Base-by-base conservation (phyloP, 176 grass and related monocot species). In the Zizania latifolia region DNA sequence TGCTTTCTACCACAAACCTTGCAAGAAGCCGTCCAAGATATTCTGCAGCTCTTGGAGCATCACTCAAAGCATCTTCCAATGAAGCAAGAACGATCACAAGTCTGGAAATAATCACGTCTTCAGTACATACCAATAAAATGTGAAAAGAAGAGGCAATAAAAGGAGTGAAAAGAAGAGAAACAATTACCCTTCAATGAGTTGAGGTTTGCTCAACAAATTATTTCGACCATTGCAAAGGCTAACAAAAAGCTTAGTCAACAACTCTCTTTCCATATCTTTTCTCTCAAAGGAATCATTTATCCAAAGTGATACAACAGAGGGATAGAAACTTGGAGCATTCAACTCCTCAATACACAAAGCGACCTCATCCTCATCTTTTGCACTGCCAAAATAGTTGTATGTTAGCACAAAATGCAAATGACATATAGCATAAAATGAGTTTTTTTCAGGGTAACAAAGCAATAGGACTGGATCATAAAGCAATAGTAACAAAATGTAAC, bases 221-320 rank as follows among this genome's bases (percentile, higher is more conserved):
- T 79, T 83, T 39, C 19, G 81, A 45, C 70, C 86, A 10, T 86
- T 90, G 87, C 82, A 89, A 56, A 99, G 87, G 77, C 82, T 90
- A 12, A 99, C 77, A 28, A 99, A 79, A 61, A 99, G 92, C 74
- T 86, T 90, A 77, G 83, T 81, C 48, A 99, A 78, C 50, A 90
- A 63, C 66, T 95, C 89, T 79, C 96, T 99, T 71, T 99, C 92
- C 84, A 78, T 58, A 32, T 90, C 89, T 70, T 95, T 95, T 56
- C 84, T 88, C 75, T 99, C 96, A 84, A 99, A 99, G 57, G 96
- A 99, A 65, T 99, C 86, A 38, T 80, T 94, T 79, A 99, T 62
- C 96, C 96, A 99, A 30, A 93, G 73, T 46, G 96, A 95, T 77
- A 99, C 88, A 15, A 95, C 72, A 26, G 71, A 69, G 56, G 85